Percentiles rank a stretch among this genome's conserved stretches.
Conservation (phyloP, 1,139 yeast species). For the Pichia sp. region DNA sequence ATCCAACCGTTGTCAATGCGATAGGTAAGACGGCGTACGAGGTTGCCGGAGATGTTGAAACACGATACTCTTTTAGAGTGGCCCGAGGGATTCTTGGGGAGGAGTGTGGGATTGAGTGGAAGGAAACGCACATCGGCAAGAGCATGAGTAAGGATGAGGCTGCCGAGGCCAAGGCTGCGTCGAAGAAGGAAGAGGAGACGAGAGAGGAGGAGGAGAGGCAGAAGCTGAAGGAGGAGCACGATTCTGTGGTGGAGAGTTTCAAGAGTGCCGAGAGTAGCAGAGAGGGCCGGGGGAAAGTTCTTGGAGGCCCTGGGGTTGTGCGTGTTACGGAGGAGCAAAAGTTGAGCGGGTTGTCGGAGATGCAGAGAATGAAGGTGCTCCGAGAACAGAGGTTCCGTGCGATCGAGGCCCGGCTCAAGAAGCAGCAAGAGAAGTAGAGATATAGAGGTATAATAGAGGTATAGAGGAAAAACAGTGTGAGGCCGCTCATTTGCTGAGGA, state of each 20-base stretch:
- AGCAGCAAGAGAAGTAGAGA: slow-evolving; percentile 4
- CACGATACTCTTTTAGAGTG: slow-evolving; percentile 59
- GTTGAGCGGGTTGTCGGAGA: slow-evolving; percentile 45
- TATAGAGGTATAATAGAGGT: neutral
- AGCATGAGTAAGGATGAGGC: slow-evolving; percentile 52
- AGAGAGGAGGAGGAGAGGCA: neutral
- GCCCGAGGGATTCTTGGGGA: slow-evolving; percentile 61
- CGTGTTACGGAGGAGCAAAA: slow-evolving; percentile 27
- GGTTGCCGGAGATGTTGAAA: slow-evolving; percentile 40
- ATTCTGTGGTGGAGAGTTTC: slow-evolving; percentile 31
- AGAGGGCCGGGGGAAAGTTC: slow-evolving; percentile 25
- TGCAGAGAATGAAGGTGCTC: slow-evolving; percentile 72
- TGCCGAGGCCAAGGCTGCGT: slow-evolving; percentile 7
- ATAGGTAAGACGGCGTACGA: slow-evolving; percentile 65
- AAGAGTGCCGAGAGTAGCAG: slow-evolving; percentile 17
- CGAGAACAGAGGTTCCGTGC: slow-evolving; percentile 96
- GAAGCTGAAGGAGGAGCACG: slow-evolving; percentile 32
- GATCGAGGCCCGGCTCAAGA: slow-evolving; percentile 77
- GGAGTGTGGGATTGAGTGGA: slow-evolving; percentile 47
- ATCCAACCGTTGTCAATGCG: slow-evolving; percentile 55
- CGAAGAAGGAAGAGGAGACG: slow-evolving; percentile 4
- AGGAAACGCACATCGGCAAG: slow-evolving; percentile 56
- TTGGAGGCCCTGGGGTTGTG: slow-evolving; percentile 15
- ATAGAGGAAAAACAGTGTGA: neutral
- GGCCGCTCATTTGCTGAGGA: slow-evolving; percentile 5